A percentile compares a stretch with the other conserved stretches of the same genome.
Conservation (phyloP, 2,329 filamentous ascomycete species). For the Phialophora expanda region DNA sequence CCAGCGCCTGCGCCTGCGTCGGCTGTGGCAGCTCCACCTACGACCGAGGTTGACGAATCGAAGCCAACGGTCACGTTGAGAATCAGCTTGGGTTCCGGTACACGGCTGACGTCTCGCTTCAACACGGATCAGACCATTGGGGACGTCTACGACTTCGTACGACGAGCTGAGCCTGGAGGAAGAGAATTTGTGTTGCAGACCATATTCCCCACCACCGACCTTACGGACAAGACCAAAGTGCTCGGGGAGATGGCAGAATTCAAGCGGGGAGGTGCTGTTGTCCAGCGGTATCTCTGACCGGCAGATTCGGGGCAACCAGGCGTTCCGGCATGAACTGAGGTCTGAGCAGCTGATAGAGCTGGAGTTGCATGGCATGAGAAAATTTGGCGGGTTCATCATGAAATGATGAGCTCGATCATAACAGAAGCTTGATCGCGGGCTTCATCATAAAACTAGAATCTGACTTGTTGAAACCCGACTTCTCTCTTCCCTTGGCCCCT, state of each 20-base stretch:
- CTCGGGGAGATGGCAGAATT: constrained; percentile 57
- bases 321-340: neutral
- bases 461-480: neutral
- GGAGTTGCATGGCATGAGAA: neutral
- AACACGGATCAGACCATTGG: constrained; percentile 69
- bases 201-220: constrained; percentile 68
- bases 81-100: constrained; percentile 67
- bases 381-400: neutral
- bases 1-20: constrained; percentile 45
- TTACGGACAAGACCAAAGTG: constrained; percentile 58
- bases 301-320: neutral
- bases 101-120: constrained; percentile 65
- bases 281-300: constrained; percentile 52
- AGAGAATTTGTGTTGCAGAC: constrained; percentile 67
- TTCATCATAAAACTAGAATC: constrained; percentile 12
- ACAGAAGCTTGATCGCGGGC: constrained; percentile 1
- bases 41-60: constrained; percentile 61
- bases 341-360: neutral
- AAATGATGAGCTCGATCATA: constrained; percentile 1
- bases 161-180: constrained; percentile 57
- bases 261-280: constrained; percentile 57
- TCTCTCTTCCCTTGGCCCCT: neutral
- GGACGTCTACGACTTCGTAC: constrained; percentile 67
- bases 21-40: constrained; percentile 41
- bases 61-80: constrained; percentile 65